Base-by-base conservation (phyloP, 768 basidiomycete species). In the Mycena albidolilacea region DNA sequence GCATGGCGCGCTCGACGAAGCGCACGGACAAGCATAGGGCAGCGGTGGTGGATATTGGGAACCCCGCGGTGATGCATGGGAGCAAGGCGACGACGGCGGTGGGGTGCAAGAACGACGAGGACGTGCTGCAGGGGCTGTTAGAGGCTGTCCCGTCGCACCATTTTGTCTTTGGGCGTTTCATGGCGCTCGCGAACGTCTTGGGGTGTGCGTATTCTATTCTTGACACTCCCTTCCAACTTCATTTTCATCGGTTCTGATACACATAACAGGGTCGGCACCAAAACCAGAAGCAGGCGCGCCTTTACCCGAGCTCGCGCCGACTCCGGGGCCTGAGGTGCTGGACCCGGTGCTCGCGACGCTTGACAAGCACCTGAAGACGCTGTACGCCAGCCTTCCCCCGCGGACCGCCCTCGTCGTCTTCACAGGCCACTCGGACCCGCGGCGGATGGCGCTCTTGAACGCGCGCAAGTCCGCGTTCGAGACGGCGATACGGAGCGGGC, bases 341-440 rank as follows among this genome's bases (percentile, higher is more conserved):
- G 69, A 81, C 0, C 64, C 79, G 12, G 78, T 83, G n/a, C 85
- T 94, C 30, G 69, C 81, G 0, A 76, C 84, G 0, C 86, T 98
- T 46, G 89, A 97, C 81, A 77, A 78, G 0, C 91, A 90, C 8
- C 87, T 98, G 5, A 80, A 82, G 46, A 77, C 82, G 2, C 83
- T 98, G 0, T 91, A 97, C 78, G 83, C 87, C 0, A 80, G 90
- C 0, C 88, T 99, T 0, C 96, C 97, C 0, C 80, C 92, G 3
- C 90, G 92, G 23, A 95, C 97, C 0, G 96, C 96, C 0, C 80
- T 98, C 23, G 82, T 98, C 65, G 85, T 99, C 48, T 91, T 98
- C 78, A 95, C 93, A 0, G 97, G 97, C 1, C 96, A 98, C 78
- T 91, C 92, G 0, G 95, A 98, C 80, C 97, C 97, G 0, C 90